phyloP scores from a whole-genome alignment of 2,329 filamentous ascomycete species.

The Nothophaeocryptopus gaeumannii region DNA sequence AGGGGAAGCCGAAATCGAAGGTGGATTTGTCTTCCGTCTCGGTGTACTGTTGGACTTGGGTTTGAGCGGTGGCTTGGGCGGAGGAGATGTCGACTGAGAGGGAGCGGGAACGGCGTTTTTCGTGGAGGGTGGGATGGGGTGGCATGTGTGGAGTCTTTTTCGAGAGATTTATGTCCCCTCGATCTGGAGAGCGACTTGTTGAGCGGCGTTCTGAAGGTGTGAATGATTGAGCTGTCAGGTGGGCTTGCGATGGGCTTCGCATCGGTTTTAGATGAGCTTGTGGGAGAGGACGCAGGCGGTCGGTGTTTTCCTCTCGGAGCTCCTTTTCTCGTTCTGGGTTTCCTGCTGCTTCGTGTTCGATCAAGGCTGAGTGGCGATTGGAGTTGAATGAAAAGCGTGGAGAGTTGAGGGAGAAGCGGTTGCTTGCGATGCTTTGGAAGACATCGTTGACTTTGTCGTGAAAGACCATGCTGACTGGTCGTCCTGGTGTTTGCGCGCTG shows the following conservation, averaged over 20 bases:
- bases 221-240: constrained; percentile 11
- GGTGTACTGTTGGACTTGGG: constrained; percentile 18
- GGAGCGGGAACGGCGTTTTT: constrained; percentile 43
- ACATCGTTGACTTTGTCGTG: constrained; percentile 86
- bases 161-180: constrained; percentile 52
- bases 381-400: constrained; percentile 19
- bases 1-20: constrained; percentile 65
- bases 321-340: constrained; percentile 76
- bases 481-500: constrained; percentile 51
- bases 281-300: constrained; percentile 78
- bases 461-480: constrained; percentile 69
- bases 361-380: constrained; percentile 73
- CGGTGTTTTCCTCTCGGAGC: constrained; percentile 77
- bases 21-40: constrained; percentile 14
- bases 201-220: not conserved
- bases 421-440: constrained; percentile 80
- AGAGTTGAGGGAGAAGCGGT: constrained; percentile 50
- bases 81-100: constrained; percentile 44
- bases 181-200: constrained; percentile 14
- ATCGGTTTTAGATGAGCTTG: constrained; percentile 46
- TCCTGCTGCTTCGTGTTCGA: constrained; percentile 75
- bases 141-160: constrained; percentile 32
- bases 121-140: constrained; percentile 35
- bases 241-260: constrained; percentile 24
- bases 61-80: constrained; percentile 38